phyloP scores from a whole-genome alignment of 495 filamentous ascomycete species.

The Penicillium steckii region DNA sequence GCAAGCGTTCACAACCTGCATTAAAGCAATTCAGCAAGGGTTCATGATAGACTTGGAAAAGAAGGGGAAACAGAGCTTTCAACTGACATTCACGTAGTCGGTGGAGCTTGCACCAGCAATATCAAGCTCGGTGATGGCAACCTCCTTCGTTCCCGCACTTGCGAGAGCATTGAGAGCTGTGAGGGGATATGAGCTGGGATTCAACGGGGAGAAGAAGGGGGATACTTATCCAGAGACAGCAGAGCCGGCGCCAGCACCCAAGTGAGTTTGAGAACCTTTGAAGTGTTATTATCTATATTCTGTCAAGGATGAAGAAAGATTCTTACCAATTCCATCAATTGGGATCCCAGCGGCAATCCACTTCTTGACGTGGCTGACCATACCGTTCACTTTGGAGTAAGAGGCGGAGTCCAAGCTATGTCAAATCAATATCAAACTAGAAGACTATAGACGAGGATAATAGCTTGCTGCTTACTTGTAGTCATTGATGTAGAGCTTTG shows the following conservation, averaged over 20 bases:
- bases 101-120: constrained; percentile 55
- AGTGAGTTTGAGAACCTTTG: constrained; percentile 60
- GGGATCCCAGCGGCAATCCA: constrained; percentile 65
- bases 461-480: constrained; percentile 27
- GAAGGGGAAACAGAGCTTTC: constrained; percentile 4
- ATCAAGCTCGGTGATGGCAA: constrained; percentile 65
- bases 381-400: constrained; percentile 58
- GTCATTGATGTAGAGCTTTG: constrained; percentile 69
- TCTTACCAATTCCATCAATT: constrained; percentile 67
- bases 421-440: neutral
- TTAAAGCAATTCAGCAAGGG: constrained; percentile 1
- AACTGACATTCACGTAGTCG: constrained; percentile 63
- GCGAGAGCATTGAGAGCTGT: constrained; percentile 58
- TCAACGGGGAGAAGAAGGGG: neutral
- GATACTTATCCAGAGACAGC: constrained; percentile 24
- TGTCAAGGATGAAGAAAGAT: neutral
- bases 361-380: constrained; percentile 63
- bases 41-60: neutral
- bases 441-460: neutral
- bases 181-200: constrained; percentile 13
- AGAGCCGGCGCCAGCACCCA: constrained; percentile 21
- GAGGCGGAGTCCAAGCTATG: constrained; percentile 36
- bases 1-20: constrained; percentile 60
- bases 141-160: constrained; percentile 49
- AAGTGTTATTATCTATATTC: constrained; percentile 2